phyloP scores from a whole-genome alignment of 257 asterid genomes.

The Nyctanthes arbortristis region DNA sequence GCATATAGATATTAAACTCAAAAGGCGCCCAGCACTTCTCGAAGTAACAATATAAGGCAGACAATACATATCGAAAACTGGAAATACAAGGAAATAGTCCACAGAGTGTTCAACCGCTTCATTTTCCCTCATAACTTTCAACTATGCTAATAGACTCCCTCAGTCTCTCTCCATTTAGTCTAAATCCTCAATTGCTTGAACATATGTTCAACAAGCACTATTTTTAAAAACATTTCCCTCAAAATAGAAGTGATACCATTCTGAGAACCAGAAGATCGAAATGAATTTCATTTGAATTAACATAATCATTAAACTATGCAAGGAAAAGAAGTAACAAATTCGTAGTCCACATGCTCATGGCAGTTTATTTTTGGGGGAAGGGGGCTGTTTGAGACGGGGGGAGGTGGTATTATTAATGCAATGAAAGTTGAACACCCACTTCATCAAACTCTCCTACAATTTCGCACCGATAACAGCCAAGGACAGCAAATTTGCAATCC shows the following conservation, averaged over 20 bases:
- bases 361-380: too few relatives aligned
- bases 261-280: too few relatives aligned
- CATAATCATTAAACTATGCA: background rate
- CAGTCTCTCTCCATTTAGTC: background rate
- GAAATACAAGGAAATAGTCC: background rate
- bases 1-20: background rate
- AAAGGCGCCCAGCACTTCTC: background rate
- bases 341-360: background rate
- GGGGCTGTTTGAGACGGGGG: too few relatives aligned
- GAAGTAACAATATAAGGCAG: background rate
- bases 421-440: background rate
- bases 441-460: background rate
- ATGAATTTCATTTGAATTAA: too few relatives aligned
- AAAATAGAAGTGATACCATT: too few relatives aligned
- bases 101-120: background rate
- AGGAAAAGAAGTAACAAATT: constrained; percentile 13
- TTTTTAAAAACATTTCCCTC: too few relatives aligned
- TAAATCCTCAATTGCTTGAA: background rate
- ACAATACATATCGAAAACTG: background rate
- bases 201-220: background rate
- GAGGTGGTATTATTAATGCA: background rate
- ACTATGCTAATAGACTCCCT: background rate
- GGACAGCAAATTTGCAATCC: background rate
- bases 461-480: background rate
- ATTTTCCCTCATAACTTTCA: background rate